A percentile compares a stretch with the other conserved stretches of the same genome.
phyloP scores from a whole-genome alignment of 805 yeast genomes.

The Kregervanrija delftensis region DNA sequence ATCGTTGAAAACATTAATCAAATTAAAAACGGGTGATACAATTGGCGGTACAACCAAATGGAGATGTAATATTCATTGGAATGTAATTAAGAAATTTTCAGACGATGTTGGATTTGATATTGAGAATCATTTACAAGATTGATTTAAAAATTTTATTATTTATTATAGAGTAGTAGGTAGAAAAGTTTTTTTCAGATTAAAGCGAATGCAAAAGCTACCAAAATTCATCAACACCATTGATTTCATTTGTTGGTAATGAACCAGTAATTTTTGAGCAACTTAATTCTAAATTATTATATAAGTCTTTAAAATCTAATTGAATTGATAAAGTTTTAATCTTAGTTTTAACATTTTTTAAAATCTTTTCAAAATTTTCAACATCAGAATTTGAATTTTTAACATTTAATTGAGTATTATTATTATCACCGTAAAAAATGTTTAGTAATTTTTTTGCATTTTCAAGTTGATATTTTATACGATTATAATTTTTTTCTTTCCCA shows the following conservation, averaged over 20 bases:
- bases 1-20: constrained; percentile 25
- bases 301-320: constrained; percentile 17
- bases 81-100: constrained; percentile 52
- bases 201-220: constrained; percentile 10
- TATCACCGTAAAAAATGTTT: constrained; percentile 14
- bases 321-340: constrained; percentile 23
- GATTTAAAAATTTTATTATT: constrained; percentile 3
- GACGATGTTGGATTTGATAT: constrained; percentile 60
- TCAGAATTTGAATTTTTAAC: constrained; percentile 23
- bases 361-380: constrained; percentile 22
- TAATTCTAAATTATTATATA: constrained; percentile 17
- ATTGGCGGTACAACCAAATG: constrained; percentile 68
- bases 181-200: neutral
- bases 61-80: constrained; percentile 73
- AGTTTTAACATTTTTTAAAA: constrained; percentile 19
- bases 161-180: neutral
- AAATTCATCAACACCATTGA: constrained; percentile 17
- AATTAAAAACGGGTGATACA: constrained; percentile 27
- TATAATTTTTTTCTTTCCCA: constrained; percentile 13
- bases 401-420: constrained; percentile 9
- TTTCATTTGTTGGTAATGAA: constrained; percentile 17
- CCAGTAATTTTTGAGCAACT: constrained; percentile 19
- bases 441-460: constrained; percentile 15
- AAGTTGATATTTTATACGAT: constrained; percentile 12
- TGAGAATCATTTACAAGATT: constrained; percentile 44